Evolutionary conservation across 2,329 filamentous ascomycete genomes (phyloP).

Genomic region (Penicillium capsulatum): DNA sequence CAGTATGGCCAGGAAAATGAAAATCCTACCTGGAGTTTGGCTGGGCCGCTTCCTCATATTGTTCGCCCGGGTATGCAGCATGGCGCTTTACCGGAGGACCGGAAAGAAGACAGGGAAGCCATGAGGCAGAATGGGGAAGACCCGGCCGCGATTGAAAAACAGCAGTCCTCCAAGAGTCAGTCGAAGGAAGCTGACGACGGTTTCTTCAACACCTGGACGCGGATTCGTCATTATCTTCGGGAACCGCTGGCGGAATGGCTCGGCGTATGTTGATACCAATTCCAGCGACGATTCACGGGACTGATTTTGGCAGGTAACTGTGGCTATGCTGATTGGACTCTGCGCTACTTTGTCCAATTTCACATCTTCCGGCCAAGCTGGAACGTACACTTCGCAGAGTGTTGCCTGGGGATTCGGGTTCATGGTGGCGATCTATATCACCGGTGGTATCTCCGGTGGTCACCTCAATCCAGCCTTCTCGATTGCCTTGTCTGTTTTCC

Average conservation of each 20-base stretch:
- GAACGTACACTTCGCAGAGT: slow-evolving; percentile 9
- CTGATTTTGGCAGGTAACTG: slow-evolving; percentile 21
- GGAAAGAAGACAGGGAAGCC: slow-evolving; percentile 8
- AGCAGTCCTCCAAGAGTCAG: slow-evolving; percentile 2
- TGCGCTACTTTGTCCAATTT: too few relatives aligned
- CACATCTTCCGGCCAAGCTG: too few relatives aligned
- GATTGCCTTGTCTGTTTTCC: slow-evolving; percentile 34
- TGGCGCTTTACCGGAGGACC: slow-evolving; percentile 13
- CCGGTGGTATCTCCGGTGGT: slow-evolving; percentile 47
- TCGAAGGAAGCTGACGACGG: slow-evolving; percentile 4
- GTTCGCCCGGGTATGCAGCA: slow-evolving; percentile 47
- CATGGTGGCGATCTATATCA: slow-evolving; percentile 44
- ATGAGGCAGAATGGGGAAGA: slow-evolving; percentile 3
- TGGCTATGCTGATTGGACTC: slow-evolving; percentile 30
- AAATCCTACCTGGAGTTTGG: slow-evolving; percentile 49
- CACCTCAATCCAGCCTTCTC: slow-evolving; percentile 49
- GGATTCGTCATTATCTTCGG: slow-evolving; percentile 21
- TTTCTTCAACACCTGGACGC: slow-evolving; percentile 29
- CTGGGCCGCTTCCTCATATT: slow-evolving; percentile 50
- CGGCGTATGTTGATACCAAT: slow-evolving; percentile 19
- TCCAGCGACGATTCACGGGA: too few relatives aligned
- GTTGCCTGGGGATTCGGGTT: slow-evolving; percentile 29
- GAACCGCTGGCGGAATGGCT: slow-evolving; percentile 32
- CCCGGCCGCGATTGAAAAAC: neutral
- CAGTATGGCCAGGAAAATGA: slow-evolving; percentile 48